phyloP scores from a whole-genome alignment of 257 asterid species.

The Penstemon newberryi region DNA sequence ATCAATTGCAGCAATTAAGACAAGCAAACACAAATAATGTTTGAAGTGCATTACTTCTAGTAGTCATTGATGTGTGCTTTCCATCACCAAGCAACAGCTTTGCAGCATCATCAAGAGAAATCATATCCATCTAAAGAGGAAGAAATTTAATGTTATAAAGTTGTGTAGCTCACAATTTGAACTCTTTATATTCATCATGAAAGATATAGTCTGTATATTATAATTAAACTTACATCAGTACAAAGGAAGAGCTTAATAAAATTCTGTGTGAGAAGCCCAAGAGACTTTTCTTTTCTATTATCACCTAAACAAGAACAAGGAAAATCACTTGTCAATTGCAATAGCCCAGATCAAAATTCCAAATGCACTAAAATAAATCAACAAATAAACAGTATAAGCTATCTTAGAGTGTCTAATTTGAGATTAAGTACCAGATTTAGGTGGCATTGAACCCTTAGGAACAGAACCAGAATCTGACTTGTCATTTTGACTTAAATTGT shows the following conservation, averaged over 20 bases:
- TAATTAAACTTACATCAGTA: constrained; percentile 60
- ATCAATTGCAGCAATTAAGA: constrained; percentile 12
- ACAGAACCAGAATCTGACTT: constrained; percentile 45
- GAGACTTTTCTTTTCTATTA: constrained; percentile 89
- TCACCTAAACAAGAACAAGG: constrained; percentile 38
- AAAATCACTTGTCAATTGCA: background rate
- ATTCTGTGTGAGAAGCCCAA: constrained; percentile 94
- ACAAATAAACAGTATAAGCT: background rate
- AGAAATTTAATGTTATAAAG: constrained; percentile 7
- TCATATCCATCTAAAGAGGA: constrained; percentile 67
- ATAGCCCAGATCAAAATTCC: background rate
- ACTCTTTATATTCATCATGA: background rate
- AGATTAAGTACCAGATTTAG: constrained; percentile 45
- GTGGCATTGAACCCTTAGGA: constrained; percentile 35
- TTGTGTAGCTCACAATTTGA: constrained; percentile 2
- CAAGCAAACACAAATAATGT: background rate
- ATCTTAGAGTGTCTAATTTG: background rate
- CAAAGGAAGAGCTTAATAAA: constrained; percentile 92
- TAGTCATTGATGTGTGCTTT: constrained; percentile 76
- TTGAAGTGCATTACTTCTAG: constrained; percentile 61
- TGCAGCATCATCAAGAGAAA: constrained; percentile 97
- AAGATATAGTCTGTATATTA: background rate
- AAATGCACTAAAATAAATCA: background rate
- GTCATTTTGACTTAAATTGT: constrained; percentile 50
- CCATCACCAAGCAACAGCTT: constrained; percentile 87